Conservation (phyloP, 2,329 filamentous ascomycete genomes). For the Diaporthe vexans region DNA sequence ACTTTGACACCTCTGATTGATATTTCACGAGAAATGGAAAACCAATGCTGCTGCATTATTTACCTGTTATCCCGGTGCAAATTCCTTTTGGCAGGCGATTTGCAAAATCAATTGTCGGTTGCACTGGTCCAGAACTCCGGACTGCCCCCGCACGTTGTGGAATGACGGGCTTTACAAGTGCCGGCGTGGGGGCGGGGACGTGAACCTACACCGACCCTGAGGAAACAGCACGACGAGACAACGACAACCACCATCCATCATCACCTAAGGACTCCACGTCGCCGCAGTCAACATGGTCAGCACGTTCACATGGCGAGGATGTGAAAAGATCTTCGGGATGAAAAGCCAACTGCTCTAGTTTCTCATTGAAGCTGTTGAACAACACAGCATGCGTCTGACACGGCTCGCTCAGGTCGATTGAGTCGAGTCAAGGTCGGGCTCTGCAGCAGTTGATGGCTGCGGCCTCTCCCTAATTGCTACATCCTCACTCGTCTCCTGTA, state of each 20-base stretch:
- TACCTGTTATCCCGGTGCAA: too few relatives aligned
- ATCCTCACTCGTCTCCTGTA: background rate
- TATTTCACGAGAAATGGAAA: background rate
- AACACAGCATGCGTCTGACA: slow-evolving; percentile 10
- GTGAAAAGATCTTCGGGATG: background rate
- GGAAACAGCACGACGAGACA: too few relatives aligned
- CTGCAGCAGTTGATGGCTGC: slow-evolving; percentile 29
- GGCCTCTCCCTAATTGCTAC: background rate
- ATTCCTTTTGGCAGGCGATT: background rate
- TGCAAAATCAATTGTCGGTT: background rate
- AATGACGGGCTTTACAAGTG: background rate
- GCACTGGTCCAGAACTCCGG: background rate
- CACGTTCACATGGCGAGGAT: background rate
- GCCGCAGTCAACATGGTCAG: background rate
- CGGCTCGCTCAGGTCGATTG: background rate
- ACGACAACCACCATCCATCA: background rate
- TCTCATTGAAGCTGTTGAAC: slow-evolving; percentile 26
- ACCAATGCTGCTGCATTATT: too few relatives aligned
- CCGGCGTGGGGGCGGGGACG: slow-evolving; percentile 7
- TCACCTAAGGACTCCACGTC: background rate
- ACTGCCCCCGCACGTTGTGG: background rate
- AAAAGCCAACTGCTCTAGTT: background rate
- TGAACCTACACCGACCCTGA: too few relatives aligned
- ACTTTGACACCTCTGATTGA: background rate
- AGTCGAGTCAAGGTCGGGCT: background rate